These are phyloP conservation scores for Chlamydomonas sp. DNA, from an alignment of 139 green algal genomes.

Conservation along the genomic window DNA sequence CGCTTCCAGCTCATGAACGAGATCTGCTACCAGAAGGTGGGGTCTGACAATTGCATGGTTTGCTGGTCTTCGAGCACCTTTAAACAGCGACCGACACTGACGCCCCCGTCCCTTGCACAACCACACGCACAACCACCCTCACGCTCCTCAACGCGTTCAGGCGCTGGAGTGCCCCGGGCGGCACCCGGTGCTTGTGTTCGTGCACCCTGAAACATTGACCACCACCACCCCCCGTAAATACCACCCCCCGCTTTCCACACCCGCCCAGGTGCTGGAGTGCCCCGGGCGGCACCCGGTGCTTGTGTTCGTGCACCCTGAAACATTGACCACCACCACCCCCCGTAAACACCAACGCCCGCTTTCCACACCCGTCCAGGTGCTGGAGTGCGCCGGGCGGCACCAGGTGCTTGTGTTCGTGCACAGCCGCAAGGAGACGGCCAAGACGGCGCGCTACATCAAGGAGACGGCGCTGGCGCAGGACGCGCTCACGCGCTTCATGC, in stretches of 20 bases:
- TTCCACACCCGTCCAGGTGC: conserved; percentile 40
- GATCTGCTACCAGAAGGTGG: conserved; percentile 97
- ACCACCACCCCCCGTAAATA: neutral
- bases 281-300: too few relatives aligned
- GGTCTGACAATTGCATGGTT: too few relatives aligned
- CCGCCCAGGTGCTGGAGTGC: too few relatives aligned
- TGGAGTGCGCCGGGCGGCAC: conserved; percentile 92
- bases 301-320: conserved; percentile 93
- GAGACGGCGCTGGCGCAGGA: conserved; percentile 84
- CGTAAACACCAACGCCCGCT: neutral
- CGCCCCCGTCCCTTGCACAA: neutral
- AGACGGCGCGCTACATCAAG: conserved; percentile 94
- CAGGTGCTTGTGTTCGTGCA: conserved; percentile 99
- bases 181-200: neutral
- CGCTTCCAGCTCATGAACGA: conserved; percentile 99
- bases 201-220: neutral
- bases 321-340: neutral
- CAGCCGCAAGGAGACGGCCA: conserved; percentile 98
- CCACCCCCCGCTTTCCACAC: neutral
- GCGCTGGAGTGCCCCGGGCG: too few relatives aligned
- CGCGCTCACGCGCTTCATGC: conserved; percentile 80
- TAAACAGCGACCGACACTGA: neutral
- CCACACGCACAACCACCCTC: neutral
- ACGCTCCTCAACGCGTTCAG: neutral
- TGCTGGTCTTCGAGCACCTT: neutral